Percentiles rank a stretch among this genome's conserved stretches.
Conservation (phyloP, 305 asterid genomes). For the Salvia sclarea region DNA sequence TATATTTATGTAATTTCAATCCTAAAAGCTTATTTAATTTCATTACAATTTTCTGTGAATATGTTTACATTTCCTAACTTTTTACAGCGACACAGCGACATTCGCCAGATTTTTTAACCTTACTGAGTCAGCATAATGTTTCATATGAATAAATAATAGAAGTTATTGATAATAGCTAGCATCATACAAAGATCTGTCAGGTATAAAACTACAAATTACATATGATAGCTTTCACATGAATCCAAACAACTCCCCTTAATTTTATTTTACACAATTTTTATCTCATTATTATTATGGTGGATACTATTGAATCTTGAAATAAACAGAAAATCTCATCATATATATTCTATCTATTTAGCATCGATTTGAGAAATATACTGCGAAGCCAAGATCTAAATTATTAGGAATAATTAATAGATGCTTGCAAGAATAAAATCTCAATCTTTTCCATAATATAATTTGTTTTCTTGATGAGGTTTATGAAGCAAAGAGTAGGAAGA, state of each 20-base stretch:
- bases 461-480: not conserved
- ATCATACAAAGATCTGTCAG: not conserved
- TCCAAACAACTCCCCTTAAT: not conserved
- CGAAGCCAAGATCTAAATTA: not conserved
- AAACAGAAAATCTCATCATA: not conserved
- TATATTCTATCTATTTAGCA: not conserved
- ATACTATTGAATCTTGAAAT: not conserved
- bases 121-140: conserved; percentile 1
- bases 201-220: no score
- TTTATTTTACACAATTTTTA: not conserved
- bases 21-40: no score
- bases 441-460: not conserved
- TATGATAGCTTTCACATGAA: not conserved
- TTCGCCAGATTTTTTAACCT: not conserved
- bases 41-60: no score
- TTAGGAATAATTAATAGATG: not conserved
- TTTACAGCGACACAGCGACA: not conserved
- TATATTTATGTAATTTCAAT: no score
- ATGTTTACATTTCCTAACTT: no score
- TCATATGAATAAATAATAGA: not conserved
- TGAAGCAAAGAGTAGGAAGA: conserved; percentile 18
- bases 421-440: conserved; percentile 16
- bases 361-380: not conserved
- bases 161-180: no score
- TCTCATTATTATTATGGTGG: not conserved